Percentiles rank a stretch among this genome's conserved stretches.
These are phyloP conservation scores for Euphorbia tirucalli DNA, from an alignment of 345 rosid genomes.

Conservation along the genomic window DNA sequence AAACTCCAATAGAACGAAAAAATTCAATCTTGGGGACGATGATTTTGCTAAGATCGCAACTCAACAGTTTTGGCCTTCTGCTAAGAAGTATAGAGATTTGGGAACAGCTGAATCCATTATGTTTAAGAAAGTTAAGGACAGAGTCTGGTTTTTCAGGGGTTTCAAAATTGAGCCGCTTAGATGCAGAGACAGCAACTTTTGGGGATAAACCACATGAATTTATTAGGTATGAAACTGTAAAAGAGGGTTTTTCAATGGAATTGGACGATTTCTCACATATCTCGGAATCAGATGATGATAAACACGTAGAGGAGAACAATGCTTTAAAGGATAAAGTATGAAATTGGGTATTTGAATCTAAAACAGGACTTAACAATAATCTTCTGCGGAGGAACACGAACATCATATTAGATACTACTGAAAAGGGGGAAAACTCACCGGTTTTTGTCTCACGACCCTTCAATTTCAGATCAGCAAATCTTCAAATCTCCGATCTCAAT, in stretches of 20 bases:
- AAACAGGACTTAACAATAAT: no score
- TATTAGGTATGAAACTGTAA: constrained; percentile 13
- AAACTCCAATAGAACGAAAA: constrained; percentile 8
- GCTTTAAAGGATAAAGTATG: no score
- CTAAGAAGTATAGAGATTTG: constrained; percentile 5
- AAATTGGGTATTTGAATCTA: not conserved
- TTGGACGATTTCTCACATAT: no score
- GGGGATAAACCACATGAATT: constrained; percentile 17
- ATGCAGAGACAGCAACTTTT: constrained; percentile 7
- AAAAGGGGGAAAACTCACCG: no score
- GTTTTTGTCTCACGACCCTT: no score
- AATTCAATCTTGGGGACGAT: constrained; percentile 7
- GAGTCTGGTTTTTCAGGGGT: constrained; percentile 12
- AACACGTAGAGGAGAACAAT: not conserved
- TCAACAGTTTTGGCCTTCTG: not conserved
- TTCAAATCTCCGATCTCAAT: no score
- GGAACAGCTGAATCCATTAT: constrained; percentile 2
- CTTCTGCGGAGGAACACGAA: no score
- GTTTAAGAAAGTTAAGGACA: not conserved
- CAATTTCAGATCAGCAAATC: no score
- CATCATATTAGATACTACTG: no score
- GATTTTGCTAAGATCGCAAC: not conserved
- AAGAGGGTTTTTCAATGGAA: not conserved
- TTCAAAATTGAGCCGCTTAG: constrained; percentile 1
- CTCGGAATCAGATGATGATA: not conserved